Percentiles rank a stretch among this genome's conserved stretches.
Conservation (phyloP, 108 stramenopile genomes). For the Pseudonitzschia pungens region DNA sequence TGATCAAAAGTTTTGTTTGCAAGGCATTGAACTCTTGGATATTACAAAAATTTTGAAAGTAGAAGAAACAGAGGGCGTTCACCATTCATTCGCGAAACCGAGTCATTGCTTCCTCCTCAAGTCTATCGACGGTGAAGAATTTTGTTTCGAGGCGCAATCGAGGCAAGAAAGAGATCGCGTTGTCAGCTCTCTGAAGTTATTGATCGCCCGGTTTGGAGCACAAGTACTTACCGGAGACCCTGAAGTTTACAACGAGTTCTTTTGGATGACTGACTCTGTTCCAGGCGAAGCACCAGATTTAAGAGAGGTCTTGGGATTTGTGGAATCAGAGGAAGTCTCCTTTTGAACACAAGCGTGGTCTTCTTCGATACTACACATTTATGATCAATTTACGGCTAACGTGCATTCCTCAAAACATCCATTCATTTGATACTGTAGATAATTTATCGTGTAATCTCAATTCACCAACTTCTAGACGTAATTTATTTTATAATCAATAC, state of each 20-base stretch:
- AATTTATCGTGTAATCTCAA: not conserved
- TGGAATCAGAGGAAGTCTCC: not conserved
- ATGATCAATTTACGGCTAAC: too few relatives aligned
- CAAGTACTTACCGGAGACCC: conserved; percentile 28
- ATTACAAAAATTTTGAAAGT: conserved; percentile 44
- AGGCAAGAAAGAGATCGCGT: conserved; percentile 43
- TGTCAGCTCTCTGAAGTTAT: conserved; percentile 41
- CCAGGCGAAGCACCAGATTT: conserved; percentile 22
- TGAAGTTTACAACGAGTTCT: conserved; percentile 46
- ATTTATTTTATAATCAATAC: conserved; percentile 25
- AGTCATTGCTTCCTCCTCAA: conserved; percentile 31
- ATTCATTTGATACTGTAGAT: not conserved
- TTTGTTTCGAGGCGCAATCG: conserved; percentile 46
- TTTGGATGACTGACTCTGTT: conserved; percentile 21
- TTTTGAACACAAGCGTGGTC: not conserved
- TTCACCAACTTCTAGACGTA: not conserved
- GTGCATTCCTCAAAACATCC: not conserved
- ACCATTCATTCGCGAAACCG: conserved; percentile 39
- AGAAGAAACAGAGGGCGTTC: conserved; percentile 23
- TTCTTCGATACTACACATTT: not conserved
- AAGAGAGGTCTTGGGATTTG: not conserved
- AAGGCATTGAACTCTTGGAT: conserved; percentile 47
- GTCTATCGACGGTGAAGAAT: conserved; percentile 27
- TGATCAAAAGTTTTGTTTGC: conserved; percentile 6
- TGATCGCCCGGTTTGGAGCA: conserved; percentile 55